Evolutionary conservation across 768 basidiomycete species (phyloP).

Genomic region (Amanita thiersii): DNA sequence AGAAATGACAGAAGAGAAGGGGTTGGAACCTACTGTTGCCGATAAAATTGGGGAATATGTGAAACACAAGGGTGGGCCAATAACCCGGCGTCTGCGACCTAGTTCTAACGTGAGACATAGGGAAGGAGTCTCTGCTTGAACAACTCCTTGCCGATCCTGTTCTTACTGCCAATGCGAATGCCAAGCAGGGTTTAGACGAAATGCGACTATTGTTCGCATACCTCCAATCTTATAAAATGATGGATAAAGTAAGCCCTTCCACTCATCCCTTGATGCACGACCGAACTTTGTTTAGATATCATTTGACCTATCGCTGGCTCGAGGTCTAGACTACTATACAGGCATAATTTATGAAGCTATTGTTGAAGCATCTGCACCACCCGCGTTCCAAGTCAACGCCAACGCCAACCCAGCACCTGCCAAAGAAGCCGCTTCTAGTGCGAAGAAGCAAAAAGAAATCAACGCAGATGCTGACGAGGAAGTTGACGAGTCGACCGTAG

Average conservation of each 20-base stretch:
- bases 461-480: constrained; percentile 63
- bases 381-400: constrained; percentile 52
- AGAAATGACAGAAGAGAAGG: constrained; percentile 97
- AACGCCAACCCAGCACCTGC: constrained; percentile 21
- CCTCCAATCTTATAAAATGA: constrained; percentile 70
- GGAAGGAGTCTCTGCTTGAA: constrained; percentile 70
- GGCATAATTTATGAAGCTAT: constrained; percentile 97
- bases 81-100: not conserved
- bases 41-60: constrained; percentile 98
- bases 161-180: constrained; percentile 63
- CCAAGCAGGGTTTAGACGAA: constrained; percentile 77
- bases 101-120: constrained; percentile 26
- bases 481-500: constrained; percentile 86
- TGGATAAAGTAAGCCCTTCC: constrained; percentile 52
- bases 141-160: constrained; percentile 54
- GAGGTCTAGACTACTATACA: constrained; percentile 97
- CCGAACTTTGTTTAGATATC: constrained; percentile 53
- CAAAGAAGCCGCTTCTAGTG: constrained; percentile 18
- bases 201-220: constrained; percentile 82
- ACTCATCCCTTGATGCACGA: not conserved
- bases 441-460: constrained; percentile 34
- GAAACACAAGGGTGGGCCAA: constrained; percentile 73
- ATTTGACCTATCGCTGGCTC: constrained; percentile 95
- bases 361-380: constrained; percentile 90
- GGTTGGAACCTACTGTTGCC: constrained; percentile 68